Evolutionary conservation across 371 early-diverging fungal species (phyloP).

Genomic region (Syncephalastrum racemosum): DNA sequence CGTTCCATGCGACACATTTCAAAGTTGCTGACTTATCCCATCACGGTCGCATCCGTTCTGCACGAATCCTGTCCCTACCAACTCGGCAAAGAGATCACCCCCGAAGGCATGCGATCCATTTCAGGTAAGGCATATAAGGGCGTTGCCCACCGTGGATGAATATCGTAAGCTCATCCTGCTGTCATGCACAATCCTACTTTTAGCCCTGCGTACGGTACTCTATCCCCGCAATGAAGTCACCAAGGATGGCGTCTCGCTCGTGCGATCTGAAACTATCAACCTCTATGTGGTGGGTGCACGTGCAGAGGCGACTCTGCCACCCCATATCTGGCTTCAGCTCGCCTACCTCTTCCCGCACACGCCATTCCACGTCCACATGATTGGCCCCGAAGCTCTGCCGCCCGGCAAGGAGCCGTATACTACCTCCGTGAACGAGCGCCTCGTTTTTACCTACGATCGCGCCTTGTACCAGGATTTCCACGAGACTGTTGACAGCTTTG

Average conservation of each 20-base stretch:
- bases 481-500: conserved; percentile 58
- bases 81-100: conserved; percentile 66
- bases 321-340: conserved; percentile 77
- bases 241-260: conserved; percentile 43
- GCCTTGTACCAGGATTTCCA: conserved; percentile 51
- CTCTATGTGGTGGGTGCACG: conserved; percentile 78
- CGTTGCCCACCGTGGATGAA: too few relatives aligned
- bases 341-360: conserved; percentile 76
- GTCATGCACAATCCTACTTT: neutral
- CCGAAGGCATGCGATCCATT: conserved; percentile 71
- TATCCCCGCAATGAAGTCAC: conserved; percentile 55
- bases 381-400: conserved; percentile 80
- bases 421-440: conserved; percentile 41
- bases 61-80: conserved; percentile 76
- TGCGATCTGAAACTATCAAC: conserved; percentile 62
- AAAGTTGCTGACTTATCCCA: conserved; percentile 80
- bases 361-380: conserved; percentile 78
- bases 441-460: conserved; percentile 53
- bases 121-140: conserved; percentile 42
- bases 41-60: conserved; percentile 77
- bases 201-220: conserved; percentile 71
- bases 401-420: conserved; percentile 49
- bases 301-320: conserved; percentile 78
- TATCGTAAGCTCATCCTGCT: too few relatives aligned
- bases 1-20: conserved; percentile 82